Base-by-base conservation (phyloP, 495 filamentous ascomycete species). In the Arthonia radiata region DNA sequence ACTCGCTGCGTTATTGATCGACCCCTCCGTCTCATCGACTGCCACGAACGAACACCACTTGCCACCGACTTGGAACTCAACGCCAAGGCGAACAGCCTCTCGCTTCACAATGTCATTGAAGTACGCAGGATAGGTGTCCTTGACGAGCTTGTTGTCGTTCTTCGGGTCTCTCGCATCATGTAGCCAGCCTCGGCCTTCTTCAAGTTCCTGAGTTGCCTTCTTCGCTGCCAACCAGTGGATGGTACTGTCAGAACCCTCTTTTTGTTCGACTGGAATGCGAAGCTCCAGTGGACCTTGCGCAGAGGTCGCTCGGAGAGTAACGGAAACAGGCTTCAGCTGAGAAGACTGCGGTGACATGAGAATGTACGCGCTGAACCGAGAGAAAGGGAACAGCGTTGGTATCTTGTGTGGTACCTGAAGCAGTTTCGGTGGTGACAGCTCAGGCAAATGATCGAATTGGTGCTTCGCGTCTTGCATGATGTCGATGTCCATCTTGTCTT, bases 31-130 rank as follows among this genome's bases (percentile, higher is more conserved):
- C 10, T 40, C 40, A 35, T 67, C 53, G 8, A 75, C 51, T 4
- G 73, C 71, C 3, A 78, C 66, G 30, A 79, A 80, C 0, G 63
- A 67, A 34, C 64, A 71, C 56, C 61, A 71, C 37, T 67, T 73
- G 1, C 67, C 60, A 3, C 57, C 63, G 10, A 78, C 56, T 26
- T 71, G 67, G 34, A 60, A 78, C 15, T 55, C 47, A 18, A 64
- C 54, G 0, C 72, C 71, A 0, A 78, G 47, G 0, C 58, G 41
- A 3, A 71, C 58, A 4, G 58, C 70, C 42, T 80, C 73, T 11
- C 53, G 52, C 36, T 65, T 51, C 1, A 61, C 60, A 37, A 71
- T 50, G 23, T 65, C 53, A 4, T 53, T 34, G 38, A 61, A 61
- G 22, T 46, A 51, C 18, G 50, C 48, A 2, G 43, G 30, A 29